These are phyloP conservation scores for Nigrospora osmanthi DNA, from an alignment of 2,329 filamentous ascomycete genomes.

Conservation along the genomic window DNA sequence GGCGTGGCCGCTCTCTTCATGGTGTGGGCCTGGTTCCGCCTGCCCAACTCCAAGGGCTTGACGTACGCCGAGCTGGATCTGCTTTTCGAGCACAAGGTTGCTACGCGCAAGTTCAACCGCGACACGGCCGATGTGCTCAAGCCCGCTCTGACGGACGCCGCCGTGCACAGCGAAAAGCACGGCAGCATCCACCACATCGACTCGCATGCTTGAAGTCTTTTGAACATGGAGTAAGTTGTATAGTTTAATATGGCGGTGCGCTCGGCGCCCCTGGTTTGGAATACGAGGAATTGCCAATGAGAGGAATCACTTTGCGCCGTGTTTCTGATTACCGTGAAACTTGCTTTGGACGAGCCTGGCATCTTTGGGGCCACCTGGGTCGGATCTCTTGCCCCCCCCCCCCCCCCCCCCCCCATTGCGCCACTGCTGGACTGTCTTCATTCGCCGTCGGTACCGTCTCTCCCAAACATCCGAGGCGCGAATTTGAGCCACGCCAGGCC, in stretches of 20 bases:
- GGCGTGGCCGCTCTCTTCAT: conserved; percentile 3
- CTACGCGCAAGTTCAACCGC: conserved; percentile 2
- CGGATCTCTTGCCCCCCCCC: no score
- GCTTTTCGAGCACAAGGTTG: conserved; percentile 3
- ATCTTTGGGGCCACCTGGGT: no score
- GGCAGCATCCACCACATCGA: background rate
- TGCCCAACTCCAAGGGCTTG: conserved; percentile 3
- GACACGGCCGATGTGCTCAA: conserved; percentile 2
- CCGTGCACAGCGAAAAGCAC: background rate
- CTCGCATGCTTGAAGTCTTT: background rate
- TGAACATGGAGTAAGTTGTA: background rate
- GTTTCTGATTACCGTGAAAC: no score
- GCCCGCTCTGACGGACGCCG: background rate
- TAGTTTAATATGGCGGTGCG: no score
- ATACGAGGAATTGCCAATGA: no score
- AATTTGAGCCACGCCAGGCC: conserved; percentile 1
- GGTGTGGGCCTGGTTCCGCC: conserved; percentile 4
- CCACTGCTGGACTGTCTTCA: no score
- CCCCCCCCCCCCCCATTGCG: no score
- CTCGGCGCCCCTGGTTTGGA: no score
- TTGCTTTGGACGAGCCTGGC: no score
- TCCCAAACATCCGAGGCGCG: background rate
- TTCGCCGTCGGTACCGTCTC: no score
- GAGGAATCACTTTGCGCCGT: no score
- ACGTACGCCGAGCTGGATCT: conserved; percentile 4